These are phyloP conservation scores for Aspergillus nidulans DNA, from an alignment of 495 filamentous ascomycete genomes.

Conservation along the genomic window DNA sequence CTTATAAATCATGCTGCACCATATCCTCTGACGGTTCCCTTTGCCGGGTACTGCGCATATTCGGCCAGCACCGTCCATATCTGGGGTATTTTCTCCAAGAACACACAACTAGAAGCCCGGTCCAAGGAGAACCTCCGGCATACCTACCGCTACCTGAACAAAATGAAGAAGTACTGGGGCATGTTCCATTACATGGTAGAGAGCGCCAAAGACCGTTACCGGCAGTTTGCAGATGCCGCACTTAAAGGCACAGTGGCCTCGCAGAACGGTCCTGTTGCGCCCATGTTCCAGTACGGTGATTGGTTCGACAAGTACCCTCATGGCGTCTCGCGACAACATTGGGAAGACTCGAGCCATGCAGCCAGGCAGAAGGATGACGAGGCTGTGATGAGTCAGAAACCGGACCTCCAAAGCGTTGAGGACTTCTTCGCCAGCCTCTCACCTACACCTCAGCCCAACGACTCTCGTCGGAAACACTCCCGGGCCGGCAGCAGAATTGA, in stretches of 20 bases:
- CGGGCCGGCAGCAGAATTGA: conserved; percentile 34
- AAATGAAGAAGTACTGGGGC: conserved; percentile 97
- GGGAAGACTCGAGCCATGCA: conserved; percentile 69
- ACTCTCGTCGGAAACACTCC: conserved; percentile 37
- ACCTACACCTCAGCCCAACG: conserved; percentile 51
- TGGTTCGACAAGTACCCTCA: conserved; percentile 97
- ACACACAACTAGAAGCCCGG: conserved; percentile 64
- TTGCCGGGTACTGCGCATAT: conserved; percentile 92
- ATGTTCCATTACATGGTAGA: conserved; percentile 97
- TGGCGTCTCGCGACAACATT: conserved; percentile 78
- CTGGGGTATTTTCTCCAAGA: conserved; percentile 83
- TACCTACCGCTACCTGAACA: conserved; percentile 84
- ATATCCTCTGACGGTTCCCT: conserved; percentile 81
- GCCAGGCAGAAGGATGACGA: conserved; percentile 72
- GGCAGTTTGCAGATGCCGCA: conserved; percentile 75
- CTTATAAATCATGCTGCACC: conserved; percentile 75
- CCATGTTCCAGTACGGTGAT: conserved; percentile 93
- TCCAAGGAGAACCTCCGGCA: conserved; percentile 84
- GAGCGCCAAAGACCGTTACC: conserved; percentile 86
- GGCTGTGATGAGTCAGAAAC: conserved; percentile 76
- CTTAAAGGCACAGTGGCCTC: conserved; percentile 42
- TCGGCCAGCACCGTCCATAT: conserved; percentile 89
- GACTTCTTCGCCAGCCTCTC: conserved; percentile 88
- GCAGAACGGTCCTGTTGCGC: conserved; percentile 43
- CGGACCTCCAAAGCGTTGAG: conserved; percentile 87